phyloP scores from a whole-genome alignment of 2,329 filamentous ascomycete species.

The Stachybotrys chlorohalonatus region DNA sequence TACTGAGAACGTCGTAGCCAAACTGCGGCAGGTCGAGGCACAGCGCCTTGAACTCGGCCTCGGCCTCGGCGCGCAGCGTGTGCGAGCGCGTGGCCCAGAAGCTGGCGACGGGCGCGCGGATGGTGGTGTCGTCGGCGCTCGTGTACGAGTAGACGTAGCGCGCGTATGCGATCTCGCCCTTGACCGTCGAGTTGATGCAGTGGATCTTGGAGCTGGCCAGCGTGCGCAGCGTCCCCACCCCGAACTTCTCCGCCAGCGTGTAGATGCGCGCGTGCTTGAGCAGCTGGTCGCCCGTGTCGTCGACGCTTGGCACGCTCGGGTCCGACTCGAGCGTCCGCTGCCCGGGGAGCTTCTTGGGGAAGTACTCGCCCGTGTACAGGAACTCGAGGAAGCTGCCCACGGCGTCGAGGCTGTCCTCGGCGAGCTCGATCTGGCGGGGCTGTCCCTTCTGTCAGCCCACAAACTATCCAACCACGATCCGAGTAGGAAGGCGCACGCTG shows the following conservation, averaged over 20 bases:
- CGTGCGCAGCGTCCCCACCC: slow-evolving; percentile 57
- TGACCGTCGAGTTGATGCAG: slow-evolving; percentile 77
- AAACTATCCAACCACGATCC: neutral
- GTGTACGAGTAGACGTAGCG: slow-evolving; percentile 83
- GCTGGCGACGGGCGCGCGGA: slow-evolving; percentile 75
- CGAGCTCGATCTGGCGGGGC: slow-evolving; percentile 61
- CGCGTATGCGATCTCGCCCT: slow-evolving; percentile 86
- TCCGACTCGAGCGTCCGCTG: slow-evolving; percentile 63
- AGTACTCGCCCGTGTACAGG: slow-evolving; percentile 46
- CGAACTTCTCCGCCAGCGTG: slow-evolving; percentile 75
- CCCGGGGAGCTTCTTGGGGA: slow-evolving; percentile 57
- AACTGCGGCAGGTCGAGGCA: slow-evolving; percentile 89
- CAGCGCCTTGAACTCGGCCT: slow-evolving; percentile 73
- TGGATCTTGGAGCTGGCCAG: slow-evolving; percentile 87
- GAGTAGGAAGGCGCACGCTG: slow-evolving; percentile 37
- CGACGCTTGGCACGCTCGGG: slow-evolving; percentile 53
- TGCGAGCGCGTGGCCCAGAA: slow-evolving; percentile 83
- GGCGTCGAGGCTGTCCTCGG: slow-evolving; percentile 22
- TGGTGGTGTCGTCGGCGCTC: slow-evolving; percentile 55
- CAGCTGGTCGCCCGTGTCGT: slow-evolving; percentile 73
- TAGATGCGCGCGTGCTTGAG: slow-evolving; percentile 86
- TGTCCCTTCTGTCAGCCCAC: slow-evolving; percentile 2
- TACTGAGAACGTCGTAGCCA: slow-evolving; percentile 84
- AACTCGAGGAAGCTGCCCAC: slow-evolving; percentile 31
- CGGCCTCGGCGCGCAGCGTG: slow-evolving; percentile 75